phyloP scores from a whole-genome alignment of 495 filamentous ascomycete species.

The Aspergillus conjunctus region DNA sequence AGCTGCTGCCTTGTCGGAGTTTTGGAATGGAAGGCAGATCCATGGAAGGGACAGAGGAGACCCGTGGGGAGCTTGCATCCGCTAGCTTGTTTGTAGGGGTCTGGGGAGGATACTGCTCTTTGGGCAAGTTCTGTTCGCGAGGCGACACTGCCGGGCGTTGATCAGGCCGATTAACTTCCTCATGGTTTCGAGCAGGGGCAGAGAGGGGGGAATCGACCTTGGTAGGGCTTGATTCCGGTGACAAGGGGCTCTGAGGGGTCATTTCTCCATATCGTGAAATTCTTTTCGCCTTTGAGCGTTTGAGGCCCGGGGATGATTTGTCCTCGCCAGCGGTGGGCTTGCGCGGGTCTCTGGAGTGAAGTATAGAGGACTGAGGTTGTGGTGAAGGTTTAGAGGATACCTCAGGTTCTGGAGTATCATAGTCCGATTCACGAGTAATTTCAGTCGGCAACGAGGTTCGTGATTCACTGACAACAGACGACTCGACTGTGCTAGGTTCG shows the following conservation, averaged over 20 bases:
- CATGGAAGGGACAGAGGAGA: constrained; percentile 60
- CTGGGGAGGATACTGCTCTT: constrained; percentile 25
- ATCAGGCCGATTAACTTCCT: constrained; percentile 21
- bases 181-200: constrained; percentile 28
- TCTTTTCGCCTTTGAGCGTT: constrained; percentile 58
- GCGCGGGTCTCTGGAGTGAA: constrained; percentile 33
- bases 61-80: constrained; percentile 41
- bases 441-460: constrained; percentile 38
- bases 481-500: constrained; percentile 42
- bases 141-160: constrained; percentile 9
- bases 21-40: constrained; percentile 61
- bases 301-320: constrained; percentile 44
- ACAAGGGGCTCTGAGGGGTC: constrained; percentile 31
- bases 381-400: constrained; percentile 27
- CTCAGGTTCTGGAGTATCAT: constrained; percentile 33
- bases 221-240: constrained; percentile 17
- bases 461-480: constrained; percentile 33
- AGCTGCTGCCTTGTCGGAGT: constrained; percentile 47
- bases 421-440: constrained; percentile 44
- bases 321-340: constrained; percentile 28
- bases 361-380: constrained; percentile 30
- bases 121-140: constrained; percentile 32
- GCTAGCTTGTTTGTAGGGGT: constrained; percentile 28
- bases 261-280: constrained; percentile 47
- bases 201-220: constrained; percentile 11